phyloP scores from a whole-genome alignment of 2,329 filamentous ascomycete species.

The Metarhizium guizhouense region DNA sequence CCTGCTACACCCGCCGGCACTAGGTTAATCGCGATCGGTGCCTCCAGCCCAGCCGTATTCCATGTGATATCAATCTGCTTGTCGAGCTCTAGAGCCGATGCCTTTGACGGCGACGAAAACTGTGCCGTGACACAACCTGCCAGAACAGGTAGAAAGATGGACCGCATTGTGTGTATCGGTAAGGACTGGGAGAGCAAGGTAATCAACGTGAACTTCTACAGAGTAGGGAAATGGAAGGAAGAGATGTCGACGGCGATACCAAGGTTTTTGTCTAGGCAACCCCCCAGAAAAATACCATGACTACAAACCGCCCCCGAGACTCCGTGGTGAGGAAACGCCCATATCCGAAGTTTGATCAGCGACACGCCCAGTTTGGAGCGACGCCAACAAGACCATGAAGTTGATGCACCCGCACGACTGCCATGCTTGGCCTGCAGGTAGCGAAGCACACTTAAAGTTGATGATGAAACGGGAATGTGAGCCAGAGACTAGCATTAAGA shows the following conservation, averaged over 20 bases:
- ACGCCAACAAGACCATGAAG: neutral
- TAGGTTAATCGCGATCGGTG: constrained; percentile 13
- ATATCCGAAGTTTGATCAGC: neutral
- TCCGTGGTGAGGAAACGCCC: neutral
- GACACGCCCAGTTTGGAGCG: neutral
- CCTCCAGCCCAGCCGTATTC: constrained; percentile 12
- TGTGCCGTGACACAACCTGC: neutral
- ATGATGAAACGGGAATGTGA: no score
- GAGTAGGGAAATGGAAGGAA: neutral
- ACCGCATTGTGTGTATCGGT: neutral
- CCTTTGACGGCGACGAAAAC: constrained; percentile 1
- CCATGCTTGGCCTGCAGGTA: no score
- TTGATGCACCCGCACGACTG: no score
- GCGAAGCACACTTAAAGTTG: no score
- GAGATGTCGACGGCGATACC: neutral
- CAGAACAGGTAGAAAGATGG: neutral
- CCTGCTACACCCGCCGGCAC: constrained; percentile 11
- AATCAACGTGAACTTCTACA: no score
- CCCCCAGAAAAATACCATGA: neutral
- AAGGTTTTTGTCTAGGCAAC: neutral
- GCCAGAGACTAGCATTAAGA: no score
- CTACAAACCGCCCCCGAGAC: neutral
- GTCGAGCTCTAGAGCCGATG: constrained; percentile 1
- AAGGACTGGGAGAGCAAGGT: no score
- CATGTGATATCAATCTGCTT: constrained; percentile 12